Percentiles rank a stretch among this genome's conserved stretches.
These are phyloP conservation scores for Colletotrichum simmondsii DNA, from an alignment of 2,329 filamentous ascomycete species.

Conservation along the genomic window DNA sequence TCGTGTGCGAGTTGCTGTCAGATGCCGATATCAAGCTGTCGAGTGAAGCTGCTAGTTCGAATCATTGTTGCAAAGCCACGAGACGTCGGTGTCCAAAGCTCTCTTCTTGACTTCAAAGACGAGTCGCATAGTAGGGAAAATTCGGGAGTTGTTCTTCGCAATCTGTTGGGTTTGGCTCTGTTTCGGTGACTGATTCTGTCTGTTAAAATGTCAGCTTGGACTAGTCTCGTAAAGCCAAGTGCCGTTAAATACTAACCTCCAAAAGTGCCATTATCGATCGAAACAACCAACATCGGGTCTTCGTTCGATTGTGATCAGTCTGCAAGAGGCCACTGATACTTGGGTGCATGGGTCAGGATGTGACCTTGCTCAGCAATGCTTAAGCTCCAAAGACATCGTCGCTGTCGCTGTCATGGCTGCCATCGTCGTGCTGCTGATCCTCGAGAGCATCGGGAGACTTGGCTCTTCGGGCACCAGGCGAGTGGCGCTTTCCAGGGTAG, in stretches of 20 bases:
- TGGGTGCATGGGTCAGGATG: background rate
- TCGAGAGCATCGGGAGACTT: background rate
- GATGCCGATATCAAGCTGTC: background rate
- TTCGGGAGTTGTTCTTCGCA: background rate
- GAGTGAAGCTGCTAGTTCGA: background rate
- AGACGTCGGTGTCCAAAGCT: background rate
- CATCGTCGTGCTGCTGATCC: background rate
- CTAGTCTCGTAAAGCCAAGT: background rate
- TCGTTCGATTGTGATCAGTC: background rate
- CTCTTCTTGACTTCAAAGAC: background rate
- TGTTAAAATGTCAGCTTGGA: background rate
- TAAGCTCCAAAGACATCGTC: background rate
- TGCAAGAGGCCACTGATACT: background rate
- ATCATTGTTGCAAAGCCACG: background rate
- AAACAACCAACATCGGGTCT: background rate
- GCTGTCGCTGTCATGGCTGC: background rate
- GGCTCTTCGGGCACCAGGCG: background rate
- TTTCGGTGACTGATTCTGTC: background rate
- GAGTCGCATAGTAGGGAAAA: background rate
- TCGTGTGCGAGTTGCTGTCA: background rate
- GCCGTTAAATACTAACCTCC: background rate
- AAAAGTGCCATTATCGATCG: background rate
- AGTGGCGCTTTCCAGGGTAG: constrained; percentile 20
- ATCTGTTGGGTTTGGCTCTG: background rate
- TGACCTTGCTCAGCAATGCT: too few relatives aligned